Evolutionary conservation across 441 rosid genomes (phyloP).

Genomic region (Oxalis stricta): DNA sequence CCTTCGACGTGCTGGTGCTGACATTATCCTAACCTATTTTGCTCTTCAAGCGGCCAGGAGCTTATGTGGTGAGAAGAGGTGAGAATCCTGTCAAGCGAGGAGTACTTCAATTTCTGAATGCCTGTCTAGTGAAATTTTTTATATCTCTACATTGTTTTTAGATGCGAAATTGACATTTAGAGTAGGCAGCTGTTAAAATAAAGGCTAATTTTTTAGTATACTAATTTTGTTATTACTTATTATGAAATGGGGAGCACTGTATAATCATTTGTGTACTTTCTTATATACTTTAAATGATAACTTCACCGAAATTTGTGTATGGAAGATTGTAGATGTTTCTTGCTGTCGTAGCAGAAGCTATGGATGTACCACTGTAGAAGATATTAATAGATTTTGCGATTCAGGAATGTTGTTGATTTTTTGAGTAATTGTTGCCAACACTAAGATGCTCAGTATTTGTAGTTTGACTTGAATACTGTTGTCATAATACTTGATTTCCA

Average conservation of each 20-base stretch:
- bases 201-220: too few species aligned
- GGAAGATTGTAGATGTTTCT: neutral
- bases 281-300: neutral
- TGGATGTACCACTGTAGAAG: too few species aligned
- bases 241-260: neutral
- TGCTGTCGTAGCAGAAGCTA: neutral
- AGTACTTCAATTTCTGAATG: neutral
- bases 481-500: too few species aligned
- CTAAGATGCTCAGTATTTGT: too few species aligned
- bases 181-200: neutral
- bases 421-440: too few species aligned
- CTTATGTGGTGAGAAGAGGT: slow-evolving; percentile 64
- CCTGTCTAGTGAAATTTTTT: neutral
- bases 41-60: slow-evolving; percentile 87
- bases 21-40: slow-evolving; percentile 79
- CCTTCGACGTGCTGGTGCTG: slow-evolving; percentile 85
- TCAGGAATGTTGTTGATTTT: too few species aligned
- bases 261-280: neutral
- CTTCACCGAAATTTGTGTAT: neutral
- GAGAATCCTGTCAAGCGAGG: slow-evolving; percentile 5
- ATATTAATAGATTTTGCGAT: too few species aligned
- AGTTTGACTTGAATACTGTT: too few species aligned
- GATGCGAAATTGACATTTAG: neutral
- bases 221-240: too few species aligned
- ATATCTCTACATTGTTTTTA: neutral